phyloP scores from a whole-genome alignment of 2,329 filamentous ascomycete genomes.

The Sporothrix variecibatus region DNA sequence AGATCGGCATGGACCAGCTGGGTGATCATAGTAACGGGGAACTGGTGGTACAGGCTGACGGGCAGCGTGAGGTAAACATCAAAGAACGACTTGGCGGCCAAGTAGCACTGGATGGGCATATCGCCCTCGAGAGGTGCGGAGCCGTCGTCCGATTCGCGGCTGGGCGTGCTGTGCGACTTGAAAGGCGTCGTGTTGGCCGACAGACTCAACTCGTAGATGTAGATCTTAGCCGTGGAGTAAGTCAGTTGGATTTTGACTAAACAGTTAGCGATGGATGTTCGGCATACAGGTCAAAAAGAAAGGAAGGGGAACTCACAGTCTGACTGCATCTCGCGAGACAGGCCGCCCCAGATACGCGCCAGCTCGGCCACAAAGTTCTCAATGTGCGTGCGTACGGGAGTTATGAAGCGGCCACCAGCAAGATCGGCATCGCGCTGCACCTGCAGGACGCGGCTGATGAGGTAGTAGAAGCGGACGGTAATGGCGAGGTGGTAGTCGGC shows the following conservation, averaged over 20 bases:
- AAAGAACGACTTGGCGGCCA: conserved; percentile 28
- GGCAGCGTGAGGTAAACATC: conserved; percentile 31
- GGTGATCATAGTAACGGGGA: conserved; percentile 28
- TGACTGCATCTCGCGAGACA: conserved; percentile 20
- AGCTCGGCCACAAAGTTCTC: conserved; percentile 27
- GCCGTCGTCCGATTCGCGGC: conserved; percentile 24
- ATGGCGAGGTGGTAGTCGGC: conserved; percentile 29
- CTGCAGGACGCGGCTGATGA: conserved; percentile 29
- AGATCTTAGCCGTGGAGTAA: conserved; percentile 31
- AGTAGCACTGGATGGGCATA: conserved; percentile 29
- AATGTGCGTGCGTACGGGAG: conserved; percentile 26
- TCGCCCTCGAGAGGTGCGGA: neutral
- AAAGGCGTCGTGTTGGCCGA: conserved; percentile 20
- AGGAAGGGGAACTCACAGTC: conserved; percentile 21
- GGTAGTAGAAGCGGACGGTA: conserved; percentile 30
- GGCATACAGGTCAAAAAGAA: neutral
- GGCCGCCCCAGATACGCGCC: conserved; percentile 19
- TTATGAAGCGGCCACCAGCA: conserved; percentile 20
- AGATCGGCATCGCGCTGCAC: conserved; percentile 29
- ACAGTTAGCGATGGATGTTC: neutral
- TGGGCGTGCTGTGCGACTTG: conserved; percentile 21
- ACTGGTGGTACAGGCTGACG: conserved; percentile 24
- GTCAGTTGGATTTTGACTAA: conserved; percentile 28
- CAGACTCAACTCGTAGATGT: conserved; percentile 32
- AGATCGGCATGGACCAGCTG: conserved; percentile 32